Evolutionary conservation across 108 stramenopile species (phyloP), one percentile per base, ranked within the genome.

Genomic region (Nannochloropsis gaditana): DNA sequence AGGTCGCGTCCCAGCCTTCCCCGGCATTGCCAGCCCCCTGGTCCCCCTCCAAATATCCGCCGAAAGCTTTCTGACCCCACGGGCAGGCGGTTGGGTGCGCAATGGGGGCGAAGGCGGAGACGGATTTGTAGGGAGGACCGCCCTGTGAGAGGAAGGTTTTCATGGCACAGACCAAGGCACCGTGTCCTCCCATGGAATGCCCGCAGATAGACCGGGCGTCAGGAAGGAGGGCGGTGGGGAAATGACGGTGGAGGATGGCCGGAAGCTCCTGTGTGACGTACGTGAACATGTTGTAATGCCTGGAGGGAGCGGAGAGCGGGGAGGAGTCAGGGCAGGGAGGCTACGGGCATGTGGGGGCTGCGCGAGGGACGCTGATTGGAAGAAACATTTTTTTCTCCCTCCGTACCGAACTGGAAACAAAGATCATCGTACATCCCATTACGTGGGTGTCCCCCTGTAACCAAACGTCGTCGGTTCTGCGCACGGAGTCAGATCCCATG

Each of bases 1-100:
- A 87, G 42, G 96, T 93, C 3, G 99, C 97, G 85, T 99, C 99
- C 86, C 95, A 93, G 11, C 89, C 92, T 21, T 87, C 82, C 90
- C 90, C 88, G 10, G 42, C 11, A n/a, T 73, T n/a, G 19, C n/a
- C 59, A 15, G 15, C n/a, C 59, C 43, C 89, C 44, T 94, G 92
- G 43, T 94, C 94, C 21, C 89, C 87, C 44, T 95, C 96, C 2
- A 98, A 90, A 87, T 99, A 99, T 11, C 93, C 94, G 17, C 90
- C 86, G 90, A 99, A 98, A 8, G 99, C 99, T 88, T 98, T 98
- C 42, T 95, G 85, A 43, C 99, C 99, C 99, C 99, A 99, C 21
- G 95, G 95, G 82, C 95, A 95, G 15, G 87, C 88, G 9, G 94
- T 92, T 4, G 97, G 97, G 90, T 99, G 94, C 87, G 93, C 95